A percentile compares a stretch with the other conserved stretches of the same genome.
Conservation (phyloP, 2,329 filamentous ascomycete genomes). For the Ceratocystiopsis brevicomis region DNA sequence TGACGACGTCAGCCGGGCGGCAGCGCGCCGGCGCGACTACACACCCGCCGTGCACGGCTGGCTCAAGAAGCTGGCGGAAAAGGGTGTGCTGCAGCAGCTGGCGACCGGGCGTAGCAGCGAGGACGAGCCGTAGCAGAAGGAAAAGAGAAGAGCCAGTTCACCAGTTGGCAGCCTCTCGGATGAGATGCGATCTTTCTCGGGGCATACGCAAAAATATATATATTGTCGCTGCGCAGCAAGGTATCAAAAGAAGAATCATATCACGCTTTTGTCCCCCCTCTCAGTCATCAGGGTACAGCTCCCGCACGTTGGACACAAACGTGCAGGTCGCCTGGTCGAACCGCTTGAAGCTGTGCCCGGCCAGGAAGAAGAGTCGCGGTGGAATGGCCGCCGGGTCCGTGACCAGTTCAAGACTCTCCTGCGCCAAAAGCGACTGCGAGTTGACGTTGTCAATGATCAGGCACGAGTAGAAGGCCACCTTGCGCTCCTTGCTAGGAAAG, state of each 20-base stretch:
- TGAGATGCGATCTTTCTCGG: too few species aligned
- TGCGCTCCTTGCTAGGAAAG: not conserved
- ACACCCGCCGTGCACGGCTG: slow-evolving; percentile 49
- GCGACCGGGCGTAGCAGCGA: slow-evolving; percentile 3
- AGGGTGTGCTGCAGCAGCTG: slow-evolving; percentile 35
- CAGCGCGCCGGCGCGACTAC: slow-evolving; percentile 45
- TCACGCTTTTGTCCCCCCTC: too few species aligned
- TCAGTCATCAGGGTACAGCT: slow-evolving; percentile 76
- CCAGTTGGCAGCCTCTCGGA: too few species aligned
- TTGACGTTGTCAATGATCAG: slow-evolving; percentile 25
- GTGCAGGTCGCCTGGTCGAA: slow-evolving; percentile 48
- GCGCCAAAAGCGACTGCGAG: slow-evolving; percentile 54
- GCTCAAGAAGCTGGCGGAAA: slow-evolving; percentile 49
- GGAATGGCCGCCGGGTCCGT: slow-evolving; percentile 27
- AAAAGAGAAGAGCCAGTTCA: too few species aligned
- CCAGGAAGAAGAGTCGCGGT: slow-evolving; percentile 42
- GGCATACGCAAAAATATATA: too few species aligned
- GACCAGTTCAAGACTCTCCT: slow-evolving; percentile 61
- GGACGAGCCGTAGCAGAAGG: not conserved
- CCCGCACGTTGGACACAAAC: slow-evolving; percentile 66
- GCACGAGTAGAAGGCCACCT: slow-evolving; percentile 60
- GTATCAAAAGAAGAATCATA: too few species aligned
- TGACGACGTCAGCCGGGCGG: slow-evolving; percentile 24
- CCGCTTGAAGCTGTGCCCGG: slow-evolving; percentile 74
- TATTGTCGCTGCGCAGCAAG: too few species aligned